A percentile compares a stretch with the other conserved stretches of the same genome.
phyloP scores from a whole-genome alignment of 495 filamentous ascomycete species.

The Rostrohypoxylon terebratum region DNA sequence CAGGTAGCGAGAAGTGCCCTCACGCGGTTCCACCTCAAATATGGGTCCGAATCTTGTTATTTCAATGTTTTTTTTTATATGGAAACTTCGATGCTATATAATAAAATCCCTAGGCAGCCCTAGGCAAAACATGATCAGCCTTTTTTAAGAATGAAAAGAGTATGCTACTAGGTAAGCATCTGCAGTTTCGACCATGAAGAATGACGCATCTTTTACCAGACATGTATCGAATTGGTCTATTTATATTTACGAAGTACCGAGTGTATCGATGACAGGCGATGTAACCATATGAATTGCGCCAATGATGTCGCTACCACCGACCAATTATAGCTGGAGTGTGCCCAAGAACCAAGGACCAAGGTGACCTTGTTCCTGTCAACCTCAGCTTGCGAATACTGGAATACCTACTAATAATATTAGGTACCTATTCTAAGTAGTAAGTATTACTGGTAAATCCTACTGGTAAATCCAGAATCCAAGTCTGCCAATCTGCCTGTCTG shows the following conservation, averaged over 20 bases:
- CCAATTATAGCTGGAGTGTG: slow-evolving; percentile 17
- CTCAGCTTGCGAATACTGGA: slow-evolving; percentile 26
- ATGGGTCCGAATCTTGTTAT: slow-evolving; percentile 8
- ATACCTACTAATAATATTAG: no score
- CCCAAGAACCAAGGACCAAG: no score
- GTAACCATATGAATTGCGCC: slow-evolving; percentile 33
- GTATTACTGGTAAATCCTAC: no score
- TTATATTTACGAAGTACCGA: slow-evolving; percentile 38
- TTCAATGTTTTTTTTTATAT: neutral
- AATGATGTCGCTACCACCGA: slow-evolving; percentile 36
- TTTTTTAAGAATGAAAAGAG: slow-evolving; percentile 1
- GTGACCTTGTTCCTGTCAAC: slow-evolving; percentile 16
- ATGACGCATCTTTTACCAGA: neutral
- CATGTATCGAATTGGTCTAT: slow-evolving; percentile 24
- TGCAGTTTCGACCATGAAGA: neutral
- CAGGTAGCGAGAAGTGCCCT: neutral
- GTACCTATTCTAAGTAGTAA: no score
- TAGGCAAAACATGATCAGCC: neutral
- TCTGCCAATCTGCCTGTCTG: no score
- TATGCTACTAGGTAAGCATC: no score
- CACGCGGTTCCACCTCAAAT: slow-evolving; percentile 10
- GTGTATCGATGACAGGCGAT: slow-evolving; percentile 20
- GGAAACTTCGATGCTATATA: neutral
- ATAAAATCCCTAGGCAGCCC: neutral
- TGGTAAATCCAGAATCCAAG: neutral